These are phyloP conservation scores for Auriscalpium orientale DNA, from an alignment of 768 basidiomycete genomes.

Conservation along the genomic window DNA sequence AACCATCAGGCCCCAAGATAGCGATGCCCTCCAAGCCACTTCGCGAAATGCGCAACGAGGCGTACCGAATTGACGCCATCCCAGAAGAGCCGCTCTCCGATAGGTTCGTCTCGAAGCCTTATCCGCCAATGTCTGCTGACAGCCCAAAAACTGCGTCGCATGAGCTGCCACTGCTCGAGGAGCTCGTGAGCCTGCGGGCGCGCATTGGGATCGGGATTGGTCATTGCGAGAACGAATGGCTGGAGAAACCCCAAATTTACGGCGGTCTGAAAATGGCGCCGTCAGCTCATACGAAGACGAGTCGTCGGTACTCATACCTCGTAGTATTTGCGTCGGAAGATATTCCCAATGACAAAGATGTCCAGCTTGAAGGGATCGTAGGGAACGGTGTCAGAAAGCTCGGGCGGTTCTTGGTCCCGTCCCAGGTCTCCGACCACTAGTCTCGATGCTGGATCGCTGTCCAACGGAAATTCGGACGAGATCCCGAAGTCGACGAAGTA, in stretches of 20 bases:
- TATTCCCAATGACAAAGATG: slow-evolving; percentile 1
- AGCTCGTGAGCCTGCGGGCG: neutral
- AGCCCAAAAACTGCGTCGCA: neutral
- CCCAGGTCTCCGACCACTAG: neutral
- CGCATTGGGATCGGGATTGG: neutral
- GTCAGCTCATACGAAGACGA: neutral
- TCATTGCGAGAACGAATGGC: neutral
- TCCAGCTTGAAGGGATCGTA: slow-evolving; percentile 4
- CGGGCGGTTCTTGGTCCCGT: neutral
- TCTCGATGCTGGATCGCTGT: neutral
- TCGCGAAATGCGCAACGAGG: neutral
- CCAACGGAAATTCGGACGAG: neutral
- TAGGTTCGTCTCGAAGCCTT: neutral
- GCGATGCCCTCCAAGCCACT: neutral
- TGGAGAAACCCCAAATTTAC: neutral
- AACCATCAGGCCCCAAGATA: too few relatives aligned
- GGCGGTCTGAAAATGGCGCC: neutral
- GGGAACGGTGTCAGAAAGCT: neutral
- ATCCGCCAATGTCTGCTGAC: neutral
- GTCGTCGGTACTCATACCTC: neutral
- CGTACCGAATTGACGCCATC: neutral
- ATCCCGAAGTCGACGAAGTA: neutral
- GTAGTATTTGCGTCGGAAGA: neutral
- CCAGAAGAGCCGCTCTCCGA: neutral
- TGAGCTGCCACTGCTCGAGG: neutral